Base-by-base conservation (phyloP, 75 land plant genomes). In the Selaginella moellendorffii region DNA sequence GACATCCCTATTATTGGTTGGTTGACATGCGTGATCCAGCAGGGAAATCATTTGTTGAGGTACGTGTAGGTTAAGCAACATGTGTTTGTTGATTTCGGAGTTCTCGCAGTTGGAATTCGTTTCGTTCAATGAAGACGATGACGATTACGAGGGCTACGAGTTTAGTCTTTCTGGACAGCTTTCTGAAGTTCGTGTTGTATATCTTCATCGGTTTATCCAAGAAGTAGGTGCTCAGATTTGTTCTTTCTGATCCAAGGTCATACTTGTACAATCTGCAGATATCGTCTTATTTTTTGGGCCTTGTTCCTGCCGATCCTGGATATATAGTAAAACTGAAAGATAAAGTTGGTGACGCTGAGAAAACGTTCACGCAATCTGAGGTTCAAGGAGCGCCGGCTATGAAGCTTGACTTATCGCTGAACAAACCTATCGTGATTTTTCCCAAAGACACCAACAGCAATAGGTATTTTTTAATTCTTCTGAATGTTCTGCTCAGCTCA, bases 11-110 rank as follows among this genome's bases (percentile, higher is more conserved):
- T 69, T 79, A 70, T 69, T 89, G 80, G 83, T 71, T 79, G 1
- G 88, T 96, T 71, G 90, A 93, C 67, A 93, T 90, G 86, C 76
- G 98, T 54, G 76, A 89, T 77, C 87, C 96, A 36, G 80, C 79
- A 0, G 96, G 96, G 24, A 78, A 73, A 63, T 93, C 98, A 19
- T 93, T 93, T 80, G 82, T 93, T 64, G 86, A 88, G 90, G 98
- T 93, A 71, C 46, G 2, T 30, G 24, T 26, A 24, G 1, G 46
- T 36, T n/a, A n/a, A n/a, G 14, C 46, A 36, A 5, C 5, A 36
- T 36, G 46, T 36, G 46, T 5, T 5, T 36, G 14, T 36, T 36
- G 5, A 21, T 56, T 56, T 9, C 19, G 5, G 8, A 9, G 8
- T 56, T 56, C 5, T 56, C n/a, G 9, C 81, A 93, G 98, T 70